These are phyloP conservation scores for Chlorella sorokiniana DNA, from an alignment of 139 green algal species.

Conservation along the genomic window DNA sequence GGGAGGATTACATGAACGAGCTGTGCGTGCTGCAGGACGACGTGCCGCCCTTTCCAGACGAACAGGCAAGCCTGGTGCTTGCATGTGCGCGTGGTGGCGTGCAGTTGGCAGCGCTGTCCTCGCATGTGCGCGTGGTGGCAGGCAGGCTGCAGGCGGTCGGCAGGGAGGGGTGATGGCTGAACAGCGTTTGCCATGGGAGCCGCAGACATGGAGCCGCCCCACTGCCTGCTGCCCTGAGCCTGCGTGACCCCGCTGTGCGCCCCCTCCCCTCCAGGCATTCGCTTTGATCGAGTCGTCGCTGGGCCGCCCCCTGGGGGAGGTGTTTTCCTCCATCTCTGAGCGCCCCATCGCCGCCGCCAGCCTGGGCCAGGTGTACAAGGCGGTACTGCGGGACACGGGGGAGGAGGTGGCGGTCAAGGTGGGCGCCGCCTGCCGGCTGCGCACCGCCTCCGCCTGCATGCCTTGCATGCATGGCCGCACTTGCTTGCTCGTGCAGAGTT, in stretches of 20 bases:
- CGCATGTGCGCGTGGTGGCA: too few species aligned
- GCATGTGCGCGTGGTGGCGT: neutral
- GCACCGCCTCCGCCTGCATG: too few species aligned
- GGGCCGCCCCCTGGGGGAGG: conserved; percentile 79
- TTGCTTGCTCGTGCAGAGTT: too few species aligned
- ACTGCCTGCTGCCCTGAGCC: neutral
- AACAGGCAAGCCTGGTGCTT: conserved; percentile 21
- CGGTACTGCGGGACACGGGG: conserved; percentile 84
- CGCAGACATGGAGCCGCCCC: neutral
- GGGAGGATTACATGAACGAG: conserved; percentile 99
- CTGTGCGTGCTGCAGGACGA: conserved; percentile 94
- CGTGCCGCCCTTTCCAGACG: conserved; percentile 86
- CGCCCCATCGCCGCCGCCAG: conserved; percentile 90
- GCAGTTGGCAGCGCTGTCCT: too few species aligned
- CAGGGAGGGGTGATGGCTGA: neutral
- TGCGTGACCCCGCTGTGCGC: neutral
- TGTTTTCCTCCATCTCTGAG: conserved; percentile 92
- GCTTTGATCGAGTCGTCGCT: conserved; percentile 90
- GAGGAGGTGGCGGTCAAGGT: conserved; percentile 95
- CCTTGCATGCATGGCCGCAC: too few species aligned
- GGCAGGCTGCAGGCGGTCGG: too few species aligned
- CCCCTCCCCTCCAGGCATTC: conserved; percentile 48
- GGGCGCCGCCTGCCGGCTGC: too few species aligned
- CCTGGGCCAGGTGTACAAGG: conserved; percentile 90
- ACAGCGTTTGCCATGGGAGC: too few species aligned